Conservation (phyloP, 169 alveolate species). For the Plasmodium gonderi region DNA sequence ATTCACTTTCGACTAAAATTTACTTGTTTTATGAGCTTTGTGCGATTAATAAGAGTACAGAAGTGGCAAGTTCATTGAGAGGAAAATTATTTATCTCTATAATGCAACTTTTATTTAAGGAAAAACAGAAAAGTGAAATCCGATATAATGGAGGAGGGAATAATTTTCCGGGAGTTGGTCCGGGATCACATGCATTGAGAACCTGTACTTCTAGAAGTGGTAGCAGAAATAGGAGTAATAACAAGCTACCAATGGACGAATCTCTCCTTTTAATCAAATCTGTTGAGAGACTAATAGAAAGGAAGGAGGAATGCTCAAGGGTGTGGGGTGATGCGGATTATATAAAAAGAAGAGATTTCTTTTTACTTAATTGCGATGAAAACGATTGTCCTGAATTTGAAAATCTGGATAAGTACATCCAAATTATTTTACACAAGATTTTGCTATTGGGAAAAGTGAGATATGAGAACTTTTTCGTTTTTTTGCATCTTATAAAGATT, state of each 20-base stretch:
- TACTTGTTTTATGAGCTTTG: constrained; percentile 38
- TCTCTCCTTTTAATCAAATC: constrained; percentile 28
- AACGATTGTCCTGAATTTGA: neutral
- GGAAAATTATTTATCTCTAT: constrained; percentile 11
- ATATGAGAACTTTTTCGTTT: constrained; percentile 11
- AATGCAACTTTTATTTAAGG: neutral
- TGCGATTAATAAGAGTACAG: neutral
- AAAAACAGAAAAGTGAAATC: neutral
- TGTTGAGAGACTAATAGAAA: constrained; percentile 5
- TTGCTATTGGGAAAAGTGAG: constrained; percentile 24
- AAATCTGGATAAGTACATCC: neutral
- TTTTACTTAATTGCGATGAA: neutral
- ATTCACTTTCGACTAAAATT: constrained; percentile 24
- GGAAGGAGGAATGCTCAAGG: neutral
- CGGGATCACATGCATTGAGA: neutral
- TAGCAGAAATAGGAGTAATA: neutral
- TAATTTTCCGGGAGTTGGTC: neutral
- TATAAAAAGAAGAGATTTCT: neutral
- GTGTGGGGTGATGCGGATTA: neutral
- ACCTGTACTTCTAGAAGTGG: neutral
- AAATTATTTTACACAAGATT: constrained; percentile 15
- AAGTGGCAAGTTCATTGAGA: neutral
- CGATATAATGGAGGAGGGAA: neutral
- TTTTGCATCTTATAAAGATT: constrained; percentile 19
- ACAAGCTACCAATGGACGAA: neutral